Base-by-base conservation (phyloP, 176 grass and related monocot genomes). In the Musa itinerans region DNA sequence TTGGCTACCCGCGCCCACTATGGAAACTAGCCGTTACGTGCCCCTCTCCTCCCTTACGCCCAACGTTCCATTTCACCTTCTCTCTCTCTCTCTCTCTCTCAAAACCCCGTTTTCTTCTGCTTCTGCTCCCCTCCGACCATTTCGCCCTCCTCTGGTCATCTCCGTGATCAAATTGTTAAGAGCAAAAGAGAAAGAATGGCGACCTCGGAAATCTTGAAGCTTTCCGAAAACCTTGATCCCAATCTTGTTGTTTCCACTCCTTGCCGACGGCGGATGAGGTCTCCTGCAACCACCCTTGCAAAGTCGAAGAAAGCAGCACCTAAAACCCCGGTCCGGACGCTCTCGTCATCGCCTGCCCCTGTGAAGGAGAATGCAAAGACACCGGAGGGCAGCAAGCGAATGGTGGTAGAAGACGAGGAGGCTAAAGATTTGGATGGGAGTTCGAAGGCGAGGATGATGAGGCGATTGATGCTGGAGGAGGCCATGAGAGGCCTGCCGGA, bases 401-500 rank as follows among this genome's bases (percentile, higher is more conserved):
- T 17, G 9, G 34, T 17, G 34, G 43, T 2, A 8, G 68, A 70
- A 17, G 68, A 50, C n/a, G 17, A 15, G 65, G 65, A 68, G 65
- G 65, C 0, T 1, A 17, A 34, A 16, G 21, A 53, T 16, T 53
- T 62, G 76, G 8, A 25, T 19, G 78, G 54, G 19, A 62, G 50
- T 11, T 70, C 78, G 56, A 50, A 56, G 81, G 58, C 20, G 74
- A 56, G 71, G 49, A 65, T 22, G 83, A 70, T 14, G 65, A 83
- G 80, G 82, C 52, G 73, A 34, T 54, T 24, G 74, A 71, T 75
- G 19, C 58, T 85, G 16, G 78, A 83, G 78, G 83, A 86, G 79
- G 79, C 79, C 81, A 78, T 80, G 86, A 80, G 72, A 11, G 11
- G 63, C 6, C 34, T 92, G 78, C 89, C 89, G 63, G 89, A 81